Conservation (phyloP, 768 basidiomycete species). For the Lyophyllum shimeji region DNA sequence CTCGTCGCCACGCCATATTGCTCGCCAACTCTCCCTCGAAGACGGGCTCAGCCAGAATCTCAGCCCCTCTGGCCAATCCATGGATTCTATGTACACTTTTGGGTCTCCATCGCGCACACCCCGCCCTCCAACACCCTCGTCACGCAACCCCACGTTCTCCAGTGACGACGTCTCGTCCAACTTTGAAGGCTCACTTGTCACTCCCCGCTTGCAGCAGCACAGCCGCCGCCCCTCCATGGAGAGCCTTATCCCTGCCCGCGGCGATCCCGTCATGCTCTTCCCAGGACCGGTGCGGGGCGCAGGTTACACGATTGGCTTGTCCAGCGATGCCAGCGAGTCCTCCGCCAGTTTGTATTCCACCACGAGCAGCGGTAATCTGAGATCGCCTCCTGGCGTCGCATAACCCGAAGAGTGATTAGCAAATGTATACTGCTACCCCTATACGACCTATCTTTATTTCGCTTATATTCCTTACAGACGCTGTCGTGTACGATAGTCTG, state of each 20-base stretch:
- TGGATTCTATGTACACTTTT: constrained; percentile 1
- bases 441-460: neutral
- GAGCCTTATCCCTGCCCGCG: constrained; percentile 15
- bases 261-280: constrained; percentile 31
- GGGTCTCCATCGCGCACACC: constrained; percentile 9
- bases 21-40: constrained; percentile 6
- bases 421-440: neutral
- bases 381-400: neutral
- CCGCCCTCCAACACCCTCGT: constrained; percentile 8
- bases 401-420: neutral
- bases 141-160: constrained; percentile 14
- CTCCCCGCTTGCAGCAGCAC: constrained; percentile 11
- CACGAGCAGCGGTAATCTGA: neutral
- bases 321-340: neutral
- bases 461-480: too few relatives aligned
- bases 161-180: constrained; percentile 12
- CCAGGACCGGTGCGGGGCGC: constrained; percentile 36
- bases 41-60: neutral
- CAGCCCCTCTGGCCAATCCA: constrained; percentile 1
- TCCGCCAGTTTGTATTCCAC: constrained; percentile 3
- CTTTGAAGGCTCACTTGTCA: constrained; percentile 10
- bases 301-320: constrained; percentile 21
- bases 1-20: neutral
- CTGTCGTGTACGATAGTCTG: too few relatives aligned
- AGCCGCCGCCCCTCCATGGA: constrained; percentile 24